Evolutionary conservation across 2,329 filamentous ascomycete species (phyloP).

Genomic region (Apiospora arundinis): DNA sequence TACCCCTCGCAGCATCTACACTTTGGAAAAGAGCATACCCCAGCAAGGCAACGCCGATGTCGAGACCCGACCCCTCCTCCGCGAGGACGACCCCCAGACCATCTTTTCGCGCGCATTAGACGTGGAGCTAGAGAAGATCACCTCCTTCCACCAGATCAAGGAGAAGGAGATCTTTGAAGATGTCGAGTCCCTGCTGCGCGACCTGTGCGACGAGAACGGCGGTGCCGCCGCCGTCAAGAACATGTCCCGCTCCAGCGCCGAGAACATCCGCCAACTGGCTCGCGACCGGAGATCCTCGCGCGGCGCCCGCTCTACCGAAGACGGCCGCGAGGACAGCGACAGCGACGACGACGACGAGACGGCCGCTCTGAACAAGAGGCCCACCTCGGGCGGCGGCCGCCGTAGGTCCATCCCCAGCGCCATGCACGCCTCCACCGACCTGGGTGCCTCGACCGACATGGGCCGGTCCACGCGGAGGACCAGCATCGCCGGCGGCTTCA

Average conservation of each 20-base stretch:
- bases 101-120: conserved; percentile 84
- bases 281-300: conserved; percentile 45
- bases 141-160: conserved; percentile 87
- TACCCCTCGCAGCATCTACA: conserved; percentile 74
- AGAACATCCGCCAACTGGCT: conserved; percentile 48
- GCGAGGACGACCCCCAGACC: conserved; percentile 75
- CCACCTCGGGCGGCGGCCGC: conserved; percentile 46
- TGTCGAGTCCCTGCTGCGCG: conserved; percentile 75
- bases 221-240: conserved; percentile 41
- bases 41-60: conserved; percentile 70
- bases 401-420: conserved; percentile 46
- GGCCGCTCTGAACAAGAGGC: conserved; percentile 56
- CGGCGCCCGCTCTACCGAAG: conserved; percentile 59
- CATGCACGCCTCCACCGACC: conserved; percentile 54
- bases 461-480: conserved; percentile 63
- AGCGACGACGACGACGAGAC: conserved; percentile 52
- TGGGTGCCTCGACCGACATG: conserved; percentile 68
- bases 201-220: conserved; percentile 71
- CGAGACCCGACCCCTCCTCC: conserved; percentile 85
- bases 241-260: conserved; percentile 33
- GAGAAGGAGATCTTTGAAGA: conserved; percentile 87
- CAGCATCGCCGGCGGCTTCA: conserved; percentile 66
- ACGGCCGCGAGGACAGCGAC: conserved; percentile 67
- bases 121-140: conserved; percentile 91
- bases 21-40: conserved; percentile 85